Percentiles rank a stretch among this genome's conserved stretches.
These are phyloP conservation scores for Lactarius quietus DNA, from an alignment of 768 basidiomycete species.

Conservation along the genomic window DNA sequence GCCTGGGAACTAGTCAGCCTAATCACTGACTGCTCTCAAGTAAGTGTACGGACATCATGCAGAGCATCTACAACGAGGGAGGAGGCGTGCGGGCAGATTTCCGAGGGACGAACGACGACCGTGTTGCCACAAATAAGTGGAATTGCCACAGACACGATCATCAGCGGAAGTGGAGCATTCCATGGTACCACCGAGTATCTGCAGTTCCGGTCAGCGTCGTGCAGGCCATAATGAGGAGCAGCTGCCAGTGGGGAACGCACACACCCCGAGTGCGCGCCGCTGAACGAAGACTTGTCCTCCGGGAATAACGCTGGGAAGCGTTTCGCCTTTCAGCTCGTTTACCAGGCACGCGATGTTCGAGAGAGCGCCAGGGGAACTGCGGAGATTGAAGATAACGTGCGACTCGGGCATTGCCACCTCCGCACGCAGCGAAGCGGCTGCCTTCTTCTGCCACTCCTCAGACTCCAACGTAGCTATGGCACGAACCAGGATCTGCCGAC, in stretches of 20 bases:
- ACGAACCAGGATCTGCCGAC: constrained; percentile 16
- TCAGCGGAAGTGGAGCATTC: constrained; percentile 49
- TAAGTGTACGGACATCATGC: constrained; percentile 35
- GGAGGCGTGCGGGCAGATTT: constrained; percentile 47
- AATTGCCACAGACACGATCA: constrained; percentile 43
- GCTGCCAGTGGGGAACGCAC: constrained; percentile 28
- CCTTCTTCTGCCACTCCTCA: constrained; percentile 20
- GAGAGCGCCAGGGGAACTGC: constrained; percentile 28
- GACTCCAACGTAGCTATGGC: constrained; percentile 8
- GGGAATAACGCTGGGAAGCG: constrained; percentile 41
- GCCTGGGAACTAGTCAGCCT: constrained; percentile 35
- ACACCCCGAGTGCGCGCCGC: constrained; percentile 52
- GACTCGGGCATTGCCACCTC: constrained; percentile 12
- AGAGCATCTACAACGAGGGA: constrained; percentile 45
- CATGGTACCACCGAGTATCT: constrained; percentile 55
- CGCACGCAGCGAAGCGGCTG: neutral
- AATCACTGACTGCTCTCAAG: neutral
- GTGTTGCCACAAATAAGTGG: constrained; percentile 57
- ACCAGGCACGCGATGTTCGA: constrained; percentile 36
- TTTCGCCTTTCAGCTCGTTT: constrained; percentile 42
- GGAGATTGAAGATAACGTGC: constrained; percentile 30
- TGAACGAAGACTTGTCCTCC: constrained; percentile 46
- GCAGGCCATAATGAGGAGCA: neutral
- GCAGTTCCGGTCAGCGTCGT: neutral
- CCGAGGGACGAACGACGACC: constrained; percentile 50